phyloP scores from a whole-genome alignment of 345 rosid genomes.

The Clarkia xantiana region DNA sequence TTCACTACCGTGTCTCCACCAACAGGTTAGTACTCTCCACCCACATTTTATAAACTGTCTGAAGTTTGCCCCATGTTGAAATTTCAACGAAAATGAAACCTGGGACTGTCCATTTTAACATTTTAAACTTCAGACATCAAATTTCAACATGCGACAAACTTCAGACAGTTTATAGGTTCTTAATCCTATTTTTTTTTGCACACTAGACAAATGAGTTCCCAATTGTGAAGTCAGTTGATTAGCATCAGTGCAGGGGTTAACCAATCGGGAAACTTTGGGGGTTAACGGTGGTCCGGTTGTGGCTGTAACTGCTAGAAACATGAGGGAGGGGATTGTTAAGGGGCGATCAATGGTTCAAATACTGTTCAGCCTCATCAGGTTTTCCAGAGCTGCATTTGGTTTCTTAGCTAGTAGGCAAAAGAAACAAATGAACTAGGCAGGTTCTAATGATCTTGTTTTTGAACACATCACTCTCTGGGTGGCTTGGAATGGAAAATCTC shows the following conservation, averaged over 20 bases:
- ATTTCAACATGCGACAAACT: no score
- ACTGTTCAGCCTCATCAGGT: slow-evolving; percentile 29
- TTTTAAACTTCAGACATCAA: no score
- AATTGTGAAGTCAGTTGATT: slow-evolving; percentile 36
- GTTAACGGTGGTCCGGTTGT: slow-evolving; percentile 22
- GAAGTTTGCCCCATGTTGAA: no score
- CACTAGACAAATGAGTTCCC: not conserved
- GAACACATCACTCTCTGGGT: no score
- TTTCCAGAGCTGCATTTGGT: slow-evolving; percentile 30
- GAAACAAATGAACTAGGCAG: slow-evolving; percentile 1
- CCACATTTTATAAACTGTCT: slow-evolving; percentile 1
- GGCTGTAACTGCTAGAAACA: slow-evolving; percentile 42
- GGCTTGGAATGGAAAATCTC: no score
- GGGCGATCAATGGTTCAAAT: slow-evolving; percentile 46
- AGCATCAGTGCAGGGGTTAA: slow-evolving; percentile 58
- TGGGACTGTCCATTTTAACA: no score
- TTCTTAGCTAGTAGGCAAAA: slow-evolving; percentile 31
- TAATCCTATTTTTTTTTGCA: no score
- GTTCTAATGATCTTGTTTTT: no score
- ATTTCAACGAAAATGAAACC: no score
- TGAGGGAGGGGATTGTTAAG: slow-evolving; percentile 52
- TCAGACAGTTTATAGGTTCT: no score
- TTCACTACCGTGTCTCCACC: slow-evolving; percentile 35
- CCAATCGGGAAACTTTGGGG: slow-evolving; percentile 18
- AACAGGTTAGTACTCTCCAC: slow-evolving; percentile 18